Conservation (phyloP, 495 filamentous ascomycete genomes). For the Apodospora peruviana region DNA sequence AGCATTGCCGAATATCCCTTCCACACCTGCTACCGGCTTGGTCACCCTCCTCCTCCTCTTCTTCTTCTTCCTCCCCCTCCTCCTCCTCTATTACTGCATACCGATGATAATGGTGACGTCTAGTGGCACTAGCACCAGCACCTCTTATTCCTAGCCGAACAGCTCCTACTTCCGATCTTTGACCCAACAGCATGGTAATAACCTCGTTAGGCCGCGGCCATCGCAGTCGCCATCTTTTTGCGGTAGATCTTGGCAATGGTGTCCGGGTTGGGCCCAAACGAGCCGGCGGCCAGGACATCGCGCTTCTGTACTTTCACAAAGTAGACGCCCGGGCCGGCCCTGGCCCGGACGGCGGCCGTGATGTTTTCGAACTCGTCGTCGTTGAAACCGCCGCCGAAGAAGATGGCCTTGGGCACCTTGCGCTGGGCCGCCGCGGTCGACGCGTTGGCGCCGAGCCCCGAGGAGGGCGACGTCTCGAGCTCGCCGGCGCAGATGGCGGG, state of each 20-base stretch:
- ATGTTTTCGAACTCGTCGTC: conserved; percentile 25
- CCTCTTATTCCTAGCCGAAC: too few species aligned
- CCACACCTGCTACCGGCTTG: too few species aligned
- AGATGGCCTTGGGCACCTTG: conserved; percentile 20
- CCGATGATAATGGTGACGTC: too few species aligned
- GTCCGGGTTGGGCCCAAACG: conserved; percentile 24
- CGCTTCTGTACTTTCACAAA: conserved; percentile 22
- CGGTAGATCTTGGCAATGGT: conserved; percentile 27
- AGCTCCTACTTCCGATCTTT: too few species aligned
- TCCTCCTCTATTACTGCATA: too few species aligned
- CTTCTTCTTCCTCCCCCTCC: too few species aligned
- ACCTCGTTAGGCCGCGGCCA: conserved; percentile 12
- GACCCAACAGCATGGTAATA: too few species aligned
- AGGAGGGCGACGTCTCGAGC: conserved; percentile 12
- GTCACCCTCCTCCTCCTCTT: too few species aligned
- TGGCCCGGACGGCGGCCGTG: conserved; percentile 13
- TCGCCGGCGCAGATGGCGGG: conserved; percentile 24
- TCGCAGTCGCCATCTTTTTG: conserved; percentile 24
- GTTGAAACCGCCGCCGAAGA: conserved; percentile 26
- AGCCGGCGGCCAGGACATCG: conserved; percentile 26
- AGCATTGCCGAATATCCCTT: too few species aligned
- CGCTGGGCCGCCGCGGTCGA: conserved; percentile 1
- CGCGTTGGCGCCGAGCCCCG: conserved; percentile 21
- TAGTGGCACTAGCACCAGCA: too few species aligned
- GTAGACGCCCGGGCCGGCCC: conserved; percentile 5